Conservation (phyloP, 352 stramenopile genomes). For the Phytophthora cactorum region DNA sequence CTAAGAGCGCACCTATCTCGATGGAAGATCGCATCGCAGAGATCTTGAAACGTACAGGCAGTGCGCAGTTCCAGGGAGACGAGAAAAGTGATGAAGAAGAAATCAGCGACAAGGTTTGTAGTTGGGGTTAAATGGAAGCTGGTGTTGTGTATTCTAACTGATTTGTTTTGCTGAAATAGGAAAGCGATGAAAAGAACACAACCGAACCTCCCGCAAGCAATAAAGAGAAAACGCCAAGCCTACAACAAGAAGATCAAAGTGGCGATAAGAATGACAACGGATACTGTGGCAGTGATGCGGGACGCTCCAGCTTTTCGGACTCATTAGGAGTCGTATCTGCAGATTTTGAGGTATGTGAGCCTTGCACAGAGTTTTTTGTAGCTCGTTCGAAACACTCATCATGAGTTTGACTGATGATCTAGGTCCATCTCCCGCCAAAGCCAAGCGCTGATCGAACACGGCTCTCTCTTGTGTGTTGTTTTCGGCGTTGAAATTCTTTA, state of each 20-base stretch:
- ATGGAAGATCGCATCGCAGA: constrained; percentile 79
- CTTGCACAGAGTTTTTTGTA: not conserved
- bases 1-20: constrained; percentile 36
- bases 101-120: constrained; percentile 23
- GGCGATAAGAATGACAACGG: not conserved
- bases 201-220: not conserved
- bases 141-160: not conserved
- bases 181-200: constrained; percentile 19
- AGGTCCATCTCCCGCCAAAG: constrained; percentile 59
- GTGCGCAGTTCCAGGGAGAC: constrained; percentile 39
- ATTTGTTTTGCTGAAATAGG: constrained; percentile 6
- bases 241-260: not conserved
- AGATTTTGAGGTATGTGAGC: constrained; percentile 72
- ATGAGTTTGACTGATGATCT: not conserved
- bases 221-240: not conserved
- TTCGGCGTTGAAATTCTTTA: not conserved
- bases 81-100: constrained; percentile 36
- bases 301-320: constrained; percentile 60
- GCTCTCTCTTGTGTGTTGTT: constrained; percentile 53
- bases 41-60: constrained; percentile 83
- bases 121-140: not conserved
- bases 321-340: constrained; percentile 78
- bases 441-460: constrained; percentile 49
- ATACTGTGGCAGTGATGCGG: constrained; percentile 22
- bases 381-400: not conserved